Evolutionary conservation across 2,329 filamentous ascomycete species (phyloP).

Genomic region (Beauveria pseudobassiana): DNA sequence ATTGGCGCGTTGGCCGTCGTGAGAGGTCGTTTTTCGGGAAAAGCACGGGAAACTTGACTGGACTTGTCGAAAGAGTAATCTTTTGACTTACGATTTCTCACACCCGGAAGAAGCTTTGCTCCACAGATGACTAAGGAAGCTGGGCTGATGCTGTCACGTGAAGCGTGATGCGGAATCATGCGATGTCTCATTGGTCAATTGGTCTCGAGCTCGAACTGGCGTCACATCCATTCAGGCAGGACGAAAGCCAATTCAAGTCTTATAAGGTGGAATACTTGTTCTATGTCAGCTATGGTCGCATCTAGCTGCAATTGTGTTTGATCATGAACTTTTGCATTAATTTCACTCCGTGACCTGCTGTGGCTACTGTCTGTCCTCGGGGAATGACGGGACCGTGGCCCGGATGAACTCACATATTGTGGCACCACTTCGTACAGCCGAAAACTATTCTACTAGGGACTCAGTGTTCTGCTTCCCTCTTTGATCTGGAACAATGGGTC

Average conservation of each 20-base stretch:
- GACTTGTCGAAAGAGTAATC: constrained; percentile 18
- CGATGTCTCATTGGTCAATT: constrained; percentile 15
- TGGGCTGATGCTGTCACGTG: constrained; percentile 13
- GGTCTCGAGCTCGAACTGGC: neutral
- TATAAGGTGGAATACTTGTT: neutral
- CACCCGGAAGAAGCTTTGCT: constrained; percentile 18
- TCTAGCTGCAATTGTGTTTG: neutral
- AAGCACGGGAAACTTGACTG: constrained; percentile 16
- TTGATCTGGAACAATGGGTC: constrained; percentile 13
- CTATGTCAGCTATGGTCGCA: too few relatives aligned
- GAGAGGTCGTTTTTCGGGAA: constrained; percentile 15
- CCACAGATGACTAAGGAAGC: constrained; percentile 16
- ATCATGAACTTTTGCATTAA: neutral
- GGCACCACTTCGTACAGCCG: neutral
- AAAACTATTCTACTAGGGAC: neutral
- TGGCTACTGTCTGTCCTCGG: neutral
- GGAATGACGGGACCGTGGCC: neutral
- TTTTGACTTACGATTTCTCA: constrained; percentile 20
- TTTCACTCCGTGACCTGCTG: neutral
- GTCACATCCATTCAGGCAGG: neutral
- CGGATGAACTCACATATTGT: neutral
- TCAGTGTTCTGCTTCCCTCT: neutral
- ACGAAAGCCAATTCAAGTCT: neutral
- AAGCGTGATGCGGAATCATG: constrained; percentile 14
- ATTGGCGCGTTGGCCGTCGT: constrained; percentile 25